Evolutionary conservation across 2,329 filamentous ascomycete species (phyloP).

Genomic region (Didymella exigua): DNA sequence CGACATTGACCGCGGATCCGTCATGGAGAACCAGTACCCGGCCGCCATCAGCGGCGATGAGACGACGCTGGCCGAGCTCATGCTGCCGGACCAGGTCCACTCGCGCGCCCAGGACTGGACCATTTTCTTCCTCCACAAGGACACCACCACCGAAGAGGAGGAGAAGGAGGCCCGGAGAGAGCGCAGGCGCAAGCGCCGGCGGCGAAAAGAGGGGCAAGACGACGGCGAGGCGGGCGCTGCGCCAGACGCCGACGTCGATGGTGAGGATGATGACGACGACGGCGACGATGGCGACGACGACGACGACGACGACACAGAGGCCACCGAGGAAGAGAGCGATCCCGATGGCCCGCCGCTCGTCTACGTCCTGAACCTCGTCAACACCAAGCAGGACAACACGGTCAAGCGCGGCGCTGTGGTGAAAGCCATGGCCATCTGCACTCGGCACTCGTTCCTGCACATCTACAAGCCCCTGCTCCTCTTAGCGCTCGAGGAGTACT

Average conservation of each 20-base stretch:
- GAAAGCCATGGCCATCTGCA: conserved; percentile 99
- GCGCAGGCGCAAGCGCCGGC: conserved; percentile 59
- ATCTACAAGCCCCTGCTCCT: conserved; percentile 98
- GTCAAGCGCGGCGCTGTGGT: conserved; percentile 92
- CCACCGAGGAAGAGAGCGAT: conserved; percentile 60
- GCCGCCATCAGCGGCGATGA: conserved; percentile 95
- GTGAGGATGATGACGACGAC: conserved; percentile 42
- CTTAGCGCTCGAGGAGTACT: conserved; percentile 93
- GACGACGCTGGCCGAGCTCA: conserved; percentile 96
- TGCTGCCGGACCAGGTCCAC: conserved; percentile 97
- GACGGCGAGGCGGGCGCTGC: conserved; percentile 47
- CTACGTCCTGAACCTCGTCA: conserved; percentile 96
- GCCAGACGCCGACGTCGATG: conserved; percentile 34
- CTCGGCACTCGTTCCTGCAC: conserved; percentile 93
- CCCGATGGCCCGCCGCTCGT: conserved; percentile 88
- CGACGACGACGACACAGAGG: conserved; percentile 57
- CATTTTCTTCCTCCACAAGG: conserved; percentile 98
- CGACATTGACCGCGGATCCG: conserved; percentile 91
- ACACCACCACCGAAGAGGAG: conserved; percentile 82
- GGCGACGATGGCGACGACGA: conserved; percentile 56
- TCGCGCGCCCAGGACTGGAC: conserved; percentile 97
- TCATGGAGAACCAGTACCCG: conserved; percentile 99
- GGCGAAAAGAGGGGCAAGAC: conserved; percentile 49
- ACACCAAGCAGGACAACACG: conserved; percentile 94
- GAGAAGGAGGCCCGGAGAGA: conserved; percentile 63